Percentiles rank a stretch among this genome's conserved stretches.
Evolutionary conservation across 306 rosid species (phyloP).

Genomic region (Sophora flavescens): DNA sequence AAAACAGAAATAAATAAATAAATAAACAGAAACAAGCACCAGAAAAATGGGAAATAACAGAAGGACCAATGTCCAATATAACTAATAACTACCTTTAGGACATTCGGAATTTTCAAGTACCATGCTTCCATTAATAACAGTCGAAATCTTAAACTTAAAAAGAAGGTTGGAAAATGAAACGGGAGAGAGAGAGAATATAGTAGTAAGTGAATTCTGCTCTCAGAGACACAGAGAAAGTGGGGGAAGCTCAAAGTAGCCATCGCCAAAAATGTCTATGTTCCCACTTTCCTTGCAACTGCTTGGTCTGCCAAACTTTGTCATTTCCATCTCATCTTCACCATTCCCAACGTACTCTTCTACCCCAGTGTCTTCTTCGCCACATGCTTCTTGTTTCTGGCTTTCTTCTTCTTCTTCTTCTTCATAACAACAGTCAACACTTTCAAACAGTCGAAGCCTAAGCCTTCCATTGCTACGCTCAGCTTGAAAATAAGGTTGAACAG

Average conservation of each 20-base stretch:
- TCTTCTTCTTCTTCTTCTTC: slow-evolving; percentile 11
- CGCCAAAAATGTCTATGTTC: slow-evolving; percentile 47
- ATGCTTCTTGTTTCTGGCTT: background rate
- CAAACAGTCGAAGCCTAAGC: slow-evolving; percentile 61
- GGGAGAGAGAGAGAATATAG: background rate
- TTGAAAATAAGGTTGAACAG: slow-evolving; percentile 48
- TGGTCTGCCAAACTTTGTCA: slow-evolving; percentile 45
- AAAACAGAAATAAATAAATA: background rate
- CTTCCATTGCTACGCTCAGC: slow-evolving; percentile 73
- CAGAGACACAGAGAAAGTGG: background rate
- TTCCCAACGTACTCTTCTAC: slow-evolving; percentile 41
- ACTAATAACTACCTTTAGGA: slow-evolving; percentile 59
- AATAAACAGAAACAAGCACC: background rate
- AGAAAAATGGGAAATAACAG: background rate
- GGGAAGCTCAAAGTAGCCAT: slow-evolving; percentile 41
- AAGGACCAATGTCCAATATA: slow-evolving; percentile 38
- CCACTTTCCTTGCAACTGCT: slow-evolving; percentile 63
- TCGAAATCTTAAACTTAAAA: slow-evolving; percentile 1
- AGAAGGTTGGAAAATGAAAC: background rate
- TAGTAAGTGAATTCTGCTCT: slow-evolving; percentile 4
- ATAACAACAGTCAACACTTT: background rate
- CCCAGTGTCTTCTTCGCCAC: slow-evolving; percentile 38
- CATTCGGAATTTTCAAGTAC: slow-evolving; percentile 47
- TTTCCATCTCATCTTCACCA: slow-evolving; percentile 45
- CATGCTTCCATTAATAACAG: slow-evolving; percentile 34